A percentile compares a stretch with the other conserved stretches of the same genome.
Conservation (phyloP, 768 basidiomycete genomes). For the Mrakia gelida region DNA sequence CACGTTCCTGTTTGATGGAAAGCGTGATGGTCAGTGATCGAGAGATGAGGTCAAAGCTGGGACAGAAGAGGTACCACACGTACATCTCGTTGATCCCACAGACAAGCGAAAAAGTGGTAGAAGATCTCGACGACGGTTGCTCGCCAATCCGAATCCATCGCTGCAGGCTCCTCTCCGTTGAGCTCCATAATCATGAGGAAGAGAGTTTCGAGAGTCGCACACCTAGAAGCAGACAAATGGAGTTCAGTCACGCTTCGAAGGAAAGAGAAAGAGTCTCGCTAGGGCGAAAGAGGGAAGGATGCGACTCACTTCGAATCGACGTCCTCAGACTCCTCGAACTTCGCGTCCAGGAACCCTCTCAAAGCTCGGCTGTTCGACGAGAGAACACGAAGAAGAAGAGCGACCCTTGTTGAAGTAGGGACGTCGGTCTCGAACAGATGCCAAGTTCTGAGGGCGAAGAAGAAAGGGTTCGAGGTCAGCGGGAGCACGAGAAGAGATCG, state of each 20-base stretch:
- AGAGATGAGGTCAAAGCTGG: not conserved
- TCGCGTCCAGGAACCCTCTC: not conserved
- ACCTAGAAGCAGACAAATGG: not conserved
- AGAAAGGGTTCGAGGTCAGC: not conserved
- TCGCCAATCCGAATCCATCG: conserved; percentile 66
- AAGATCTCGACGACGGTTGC: conserved; percentile 60
- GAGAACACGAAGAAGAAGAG: not conserved
- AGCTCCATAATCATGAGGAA: conserved; percentile 66
- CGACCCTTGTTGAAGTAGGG: not conserved
- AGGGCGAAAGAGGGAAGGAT: not conserved
- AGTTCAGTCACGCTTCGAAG: not conserved
- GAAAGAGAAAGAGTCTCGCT: not conserved
- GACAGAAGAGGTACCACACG: conserved; percentile 29
- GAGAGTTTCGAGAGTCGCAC: conserved; percentile 48
- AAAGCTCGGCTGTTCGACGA: not conserved
- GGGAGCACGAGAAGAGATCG: not conserved
- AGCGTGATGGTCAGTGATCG: not conserved
- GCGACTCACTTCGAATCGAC: not conserved
- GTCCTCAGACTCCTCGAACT: not conserved
- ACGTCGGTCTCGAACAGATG: not conserved
- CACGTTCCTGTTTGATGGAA: conserved; percentile 56
- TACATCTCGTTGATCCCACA: conserved; percentile 65
- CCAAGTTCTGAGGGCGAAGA: not conserved
- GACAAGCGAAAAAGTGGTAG: conserved; percentile 55
- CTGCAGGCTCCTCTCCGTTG: conserved; percentile 57